Base-by-base conservation (phyloP, 129 eudicot species). In the Gnaphalium uliginosum region DNA sequence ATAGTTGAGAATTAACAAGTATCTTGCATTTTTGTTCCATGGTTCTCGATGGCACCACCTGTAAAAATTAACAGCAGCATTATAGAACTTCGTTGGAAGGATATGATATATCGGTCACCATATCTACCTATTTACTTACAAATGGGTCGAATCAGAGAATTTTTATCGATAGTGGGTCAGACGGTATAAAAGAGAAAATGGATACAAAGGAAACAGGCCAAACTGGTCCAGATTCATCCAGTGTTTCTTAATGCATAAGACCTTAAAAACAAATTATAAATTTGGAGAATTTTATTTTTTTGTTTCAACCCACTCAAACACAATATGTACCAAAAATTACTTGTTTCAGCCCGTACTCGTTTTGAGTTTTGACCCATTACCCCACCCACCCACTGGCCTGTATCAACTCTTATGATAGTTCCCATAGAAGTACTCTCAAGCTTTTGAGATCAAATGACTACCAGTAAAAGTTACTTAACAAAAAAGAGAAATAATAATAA, bases 1-100 rank as follows among this genome's bases (percentile, higher is more conserved):
- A 85, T 81, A 89, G 74, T 88, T 88, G 22, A 93, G 87, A 60
- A 87, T 83, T 71, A 93, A 80, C 76, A 88, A 78, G 74, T 90
- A 93, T 78, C 91, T 81, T 17, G 90, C 88, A 61, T 83, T 83
- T 68, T 63, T 69, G 66, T 93, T 90, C 98, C 98, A 93, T 11
- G 98, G 98, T 71, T 93, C 96, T 83, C 79, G 96, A 83, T 76
- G 98, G 69, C 83, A 76, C 89, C 83, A 83, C 86, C 98, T 93
- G 83, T 72, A 79, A 70, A 50, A 68, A 60, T 30, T 5, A 48
- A 29, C 35, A 68, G 56, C 11, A 15, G 25, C 35, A 53, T 51
- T 66, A 33, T 3, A 21, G n/a, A 71, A 61, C 41, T 61, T 60
- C 21, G 11, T 22, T 17, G 26, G 58, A 68, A 77, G 75, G 32